Evolutionary conservation across 169 alveolate genomes (phyloP).

Genomic region (Cyclospora cayetanensis): DNA sequence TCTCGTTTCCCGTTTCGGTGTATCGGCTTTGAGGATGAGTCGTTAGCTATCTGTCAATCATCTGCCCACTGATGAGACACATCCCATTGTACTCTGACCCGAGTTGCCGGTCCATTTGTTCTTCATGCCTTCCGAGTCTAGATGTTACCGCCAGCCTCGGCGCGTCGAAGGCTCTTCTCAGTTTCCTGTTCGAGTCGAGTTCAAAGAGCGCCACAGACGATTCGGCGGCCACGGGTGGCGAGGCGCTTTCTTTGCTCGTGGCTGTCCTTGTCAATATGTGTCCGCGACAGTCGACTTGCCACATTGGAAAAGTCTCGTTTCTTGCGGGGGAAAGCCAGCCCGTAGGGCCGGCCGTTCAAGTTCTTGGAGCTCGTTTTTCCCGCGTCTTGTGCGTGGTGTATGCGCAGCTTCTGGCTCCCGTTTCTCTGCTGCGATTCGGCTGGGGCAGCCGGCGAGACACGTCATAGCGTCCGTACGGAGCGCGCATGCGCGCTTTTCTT

Average conservation of each 20-base stretch:
- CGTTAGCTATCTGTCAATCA: constrained; percentile 50
- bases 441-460: constrained; percentile 49
- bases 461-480: constrained; percentile 52
- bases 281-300: not conserved
- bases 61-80: not conserved
- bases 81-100: not conserved
- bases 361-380: too few species aligned
- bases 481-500: not conserved
- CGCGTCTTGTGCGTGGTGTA: not conserved
- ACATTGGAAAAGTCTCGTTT: too few species aligned
- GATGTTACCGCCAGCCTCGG: not conserved
- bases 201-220: not conserved
- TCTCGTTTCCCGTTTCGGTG: not conserved
- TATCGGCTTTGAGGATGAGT: not conserved
- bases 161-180: not conserved
- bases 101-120: not conserved
- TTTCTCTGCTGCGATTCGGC: too few species aligned
- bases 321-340: too few species aligned
- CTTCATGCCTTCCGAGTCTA: not conserved
- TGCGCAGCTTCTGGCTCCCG: too few species aligned
- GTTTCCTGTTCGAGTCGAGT: not conserved
- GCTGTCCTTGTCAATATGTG: constrained; percentile 8
- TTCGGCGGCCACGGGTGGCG: constrained; percentile 21
- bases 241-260: not conserved
- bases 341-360: too few species aligned